Conservation (phyloP, 164 flowering plant species). For the Magnolia sinica region DNA sequence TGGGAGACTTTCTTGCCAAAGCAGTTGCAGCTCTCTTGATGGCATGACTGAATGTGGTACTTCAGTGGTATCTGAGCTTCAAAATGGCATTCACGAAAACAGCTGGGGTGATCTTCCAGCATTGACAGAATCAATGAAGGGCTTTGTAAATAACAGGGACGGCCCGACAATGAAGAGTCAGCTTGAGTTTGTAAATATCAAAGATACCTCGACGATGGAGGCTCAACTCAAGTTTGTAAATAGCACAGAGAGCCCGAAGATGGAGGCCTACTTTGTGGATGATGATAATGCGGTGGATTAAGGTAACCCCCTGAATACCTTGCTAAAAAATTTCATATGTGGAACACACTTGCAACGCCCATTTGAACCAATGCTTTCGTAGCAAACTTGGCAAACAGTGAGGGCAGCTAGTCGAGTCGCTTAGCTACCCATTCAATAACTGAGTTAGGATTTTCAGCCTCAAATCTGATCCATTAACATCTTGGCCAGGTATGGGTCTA, state of each 20-base stretch:
- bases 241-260: conserved; percentile 34
- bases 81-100: conserved; percentile 27
- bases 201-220: conserved; percentile 33
- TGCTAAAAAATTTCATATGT: not conserved
- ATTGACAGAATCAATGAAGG: conserved; percentile 30
- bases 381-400: not conserved
- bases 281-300: conserved; percentile 31
- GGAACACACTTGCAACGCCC: not conserved
- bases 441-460: not conserved
- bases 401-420: not conserved
- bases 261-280: conserved; percentile 42
- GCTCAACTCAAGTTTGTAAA: conserved; percentile 49
- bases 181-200: conserved; percentile 50
- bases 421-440: not conserved
- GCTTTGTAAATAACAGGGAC: conserved; percentile 43
- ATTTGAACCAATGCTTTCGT: not conserved
- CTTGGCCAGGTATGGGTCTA: too few relatives aligned
- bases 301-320: conserved; percentile 27
- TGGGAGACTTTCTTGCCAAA: conserved; percentile 28
- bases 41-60: conserved; percentile 20
- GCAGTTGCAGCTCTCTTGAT: conserved; percentile 37
- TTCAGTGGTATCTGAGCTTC: conserved; percentile 23
- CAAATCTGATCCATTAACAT: not conserved
- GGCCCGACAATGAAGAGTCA: conserved; percentile 26
- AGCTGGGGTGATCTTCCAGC: conserved; percentile 26